Percentiles rank a stretch among this genome's conserved stretches.
phyloP scores from a whole-genome alignment of 306 rosid genomes.

The Corylus heterophylla region DNA sequence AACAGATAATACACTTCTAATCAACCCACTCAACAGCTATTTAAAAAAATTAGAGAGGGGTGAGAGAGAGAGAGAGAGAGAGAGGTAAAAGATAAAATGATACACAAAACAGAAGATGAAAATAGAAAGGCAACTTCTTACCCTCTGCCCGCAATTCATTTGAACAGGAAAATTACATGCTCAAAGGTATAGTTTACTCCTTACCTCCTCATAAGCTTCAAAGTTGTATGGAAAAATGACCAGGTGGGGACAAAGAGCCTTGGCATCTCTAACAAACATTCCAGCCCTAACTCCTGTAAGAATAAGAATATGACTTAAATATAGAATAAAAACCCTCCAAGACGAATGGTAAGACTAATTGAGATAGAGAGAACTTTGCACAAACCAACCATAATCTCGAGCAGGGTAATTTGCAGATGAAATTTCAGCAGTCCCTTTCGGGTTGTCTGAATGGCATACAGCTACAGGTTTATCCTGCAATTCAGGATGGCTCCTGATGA shows the following conservation, averaged over 20 bases:
- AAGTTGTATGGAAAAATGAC: constrained; percentile 83
- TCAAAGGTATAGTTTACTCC: constrained; percentile 11
- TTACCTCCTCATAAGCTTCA: constrained; percentile 91
- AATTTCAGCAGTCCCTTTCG: constrained; percentile 92
- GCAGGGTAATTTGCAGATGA: constrained; percentile 99
- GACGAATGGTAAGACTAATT: constrained; percentile 7
- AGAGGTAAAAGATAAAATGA: no score
- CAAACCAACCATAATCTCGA: constrained; percentile 73
- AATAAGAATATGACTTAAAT: constrained; percentile 15
- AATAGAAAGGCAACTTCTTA: background rate
- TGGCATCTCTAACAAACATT: constrained; percentile 91
- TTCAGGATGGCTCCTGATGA: constrained; percentile 66
- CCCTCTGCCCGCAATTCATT: constrained; percentile 18
- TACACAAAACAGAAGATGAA: background rate
- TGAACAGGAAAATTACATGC: background rate
- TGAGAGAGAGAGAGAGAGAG: background rate
- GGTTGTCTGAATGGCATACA: constrained; percentile 84
- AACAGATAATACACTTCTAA: constrained; percentile 14
- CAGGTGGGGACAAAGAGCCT: constrained; percentile 75
- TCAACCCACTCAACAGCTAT: background rate
- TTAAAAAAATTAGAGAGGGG: background rate
- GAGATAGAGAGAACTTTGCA: constrained; percentile 25
- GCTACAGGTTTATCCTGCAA: constrained; percentile 81
- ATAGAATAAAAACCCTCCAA: constrained; percentile 15
- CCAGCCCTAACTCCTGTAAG: constrained; percentile 83